Evolutionary conservation across 768 basidiomycete genomes (phyloP).

Genomic region (Suillus variegatus): DNA sequence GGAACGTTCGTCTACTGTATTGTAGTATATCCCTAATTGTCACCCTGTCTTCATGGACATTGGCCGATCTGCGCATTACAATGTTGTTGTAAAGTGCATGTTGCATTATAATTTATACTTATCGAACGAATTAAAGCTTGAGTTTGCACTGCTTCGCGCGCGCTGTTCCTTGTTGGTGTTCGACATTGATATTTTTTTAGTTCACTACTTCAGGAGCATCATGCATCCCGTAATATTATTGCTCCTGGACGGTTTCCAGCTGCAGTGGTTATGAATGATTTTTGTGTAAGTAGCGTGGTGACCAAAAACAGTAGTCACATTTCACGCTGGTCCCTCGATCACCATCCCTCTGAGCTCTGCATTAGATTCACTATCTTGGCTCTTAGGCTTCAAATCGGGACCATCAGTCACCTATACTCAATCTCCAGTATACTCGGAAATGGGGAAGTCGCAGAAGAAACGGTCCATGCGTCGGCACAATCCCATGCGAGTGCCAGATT

Average conservation of each 20-base stretch:
- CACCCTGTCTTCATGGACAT: slow-evolving; percentile 6
- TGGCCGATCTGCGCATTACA: background rate
- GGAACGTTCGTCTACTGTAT: slow-evolving; percentile 25
- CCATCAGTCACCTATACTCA: background rate
- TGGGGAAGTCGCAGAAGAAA: slow-evolving; percentile 96
- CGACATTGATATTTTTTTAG: background rate
- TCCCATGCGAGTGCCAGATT: slow-evolving; percentile 91
- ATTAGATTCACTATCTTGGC: background rate
- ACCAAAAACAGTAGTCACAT: slow-evolving; percentile 5
- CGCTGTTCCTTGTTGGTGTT: background rate
- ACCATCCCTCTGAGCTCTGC: background rate
- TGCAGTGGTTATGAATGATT: too few species aligned
- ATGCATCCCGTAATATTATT: too few species aligned
- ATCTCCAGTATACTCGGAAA: slow-evolving; percentile 30
- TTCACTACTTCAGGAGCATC: too few species aligned
- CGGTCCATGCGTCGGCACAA: slow-evolving; percentile 85
- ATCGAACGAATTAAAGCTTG: too few species aligned
- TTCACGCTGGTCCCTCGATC: background rate
- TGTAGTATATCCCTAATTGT: slow-evolving; percentile 26
- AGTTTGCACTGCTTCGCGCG: background rate
- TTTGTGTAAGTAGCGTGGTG: background rate
- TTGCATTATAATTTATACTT: too few species aligned
- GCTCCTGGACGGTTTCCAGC: too few species aligned
- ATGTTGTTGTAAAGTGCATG: background rate
- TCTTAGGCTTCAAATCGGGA: slow-evolving; percentile 1